phyloP scores from a whole-genome alignment of 2,329 filamentous ascomycete species.

The Trichoderma sp. region DNA sequence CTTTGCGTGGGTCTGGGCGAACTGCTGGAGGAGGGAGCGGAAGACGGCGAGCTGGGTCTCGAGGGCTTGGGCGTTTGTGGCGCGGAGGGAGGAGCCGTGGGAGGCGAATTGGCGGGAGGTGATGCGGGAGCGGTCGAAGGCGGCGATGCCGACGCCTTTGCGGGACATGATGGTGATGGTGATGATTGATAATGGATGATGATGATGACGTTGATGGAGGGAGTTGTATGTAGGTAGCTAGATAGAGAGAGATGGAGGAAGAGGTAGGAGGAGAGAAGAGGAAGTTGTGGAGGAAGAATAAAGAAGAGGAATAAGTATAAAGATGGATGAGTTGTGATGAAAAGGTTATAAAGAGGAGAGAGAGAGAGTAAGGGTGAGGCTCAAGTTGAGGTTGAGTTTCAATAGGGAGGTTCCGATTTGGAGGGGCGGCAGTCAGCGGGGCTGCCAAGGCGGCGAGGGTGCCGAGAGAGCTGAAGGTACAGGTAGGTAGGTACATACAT shows the following conservation, averaged over 20 bases:
- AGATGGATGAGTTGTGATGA: not conserved
- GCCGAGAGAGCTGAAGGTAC: not conserved
- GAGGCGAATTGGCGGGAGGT: slow-evolving; percentile 87
- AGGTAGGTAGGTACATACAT: not conserved
- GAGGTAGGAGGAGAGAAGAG: not conserved
- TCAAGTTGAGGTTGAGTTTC: not conserved
- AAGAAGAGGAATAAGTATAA: not conserved
- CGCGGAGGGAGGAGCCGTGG: slow-evolving; percentile 85
- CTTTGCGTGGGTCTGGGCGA: slow-evolving; percentile 89
- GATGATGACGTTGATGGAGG: not conserved
- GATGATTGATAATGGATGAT: not conserved
- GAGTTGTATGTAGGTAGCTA: not conserved
- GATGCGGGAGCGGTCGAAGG: slow-evolving; percentile 82
- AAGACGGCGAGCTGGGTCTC: slow-evolving; percentile 95
- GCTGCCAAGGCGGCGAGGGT: slow-evolving; percentile 1
- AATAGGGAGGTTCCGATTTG: not conserved
- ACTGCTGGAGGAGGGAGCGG: slow-evolving; percentile 91
- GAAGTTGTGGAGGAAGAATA: too few species aligned
- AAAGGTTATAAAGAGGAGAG: not conserved
- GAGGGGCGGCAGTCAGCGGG: slow-evolving; percentile 8
- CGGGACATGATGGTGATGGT: slow-evolving; percentile 56
- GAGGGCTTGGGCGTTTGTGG: slow-evolving; percentile 79
- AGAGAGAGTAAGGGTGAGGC: not conserved
- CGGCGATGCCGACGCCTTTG: slow-evolving; percentile 86
- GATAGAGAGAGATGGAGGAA: not conserved